Conservation (phyloP, 345 rosid species). For the Lepidium aucheri region DNA sequence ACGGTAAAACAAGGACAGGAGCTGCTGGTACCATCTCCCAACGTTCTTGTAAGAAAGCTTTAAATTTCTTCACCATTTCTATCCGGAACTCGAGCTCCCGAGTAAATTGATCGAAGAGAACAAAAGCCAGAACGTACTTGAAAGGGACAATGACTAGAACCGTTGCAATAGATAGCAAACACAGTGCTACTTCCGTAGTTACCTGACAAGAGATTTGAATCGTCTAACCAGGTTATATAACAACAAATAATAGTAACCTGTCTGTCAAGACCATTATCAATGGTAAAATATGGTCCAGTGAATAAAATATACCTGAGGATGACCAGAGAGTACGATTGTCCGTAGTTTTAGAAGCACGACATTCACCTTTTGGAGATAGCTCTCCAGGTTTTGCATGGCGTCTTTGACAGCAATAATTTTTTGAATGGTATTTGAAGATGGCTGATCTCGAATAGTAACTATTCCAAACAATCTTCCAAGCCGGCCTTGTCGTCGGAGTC, state of each 20-base stretch:
- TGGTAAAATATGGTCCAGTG: background rate
- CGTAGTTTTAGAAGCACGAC: conserved; percentile 73
- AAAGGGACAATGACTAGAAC: conserved; percentile 62
- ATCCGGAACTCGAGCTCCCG: conserved; percentile 78
- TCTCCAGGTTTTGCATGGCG: conserved; percentile 84
- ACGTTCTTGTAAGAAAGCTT: conserved; percentile 56
- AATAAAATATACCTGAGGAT: conserved; percentile 71
- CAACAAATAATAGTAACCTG: background rate
- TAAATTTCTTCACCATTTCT: conserved; percentile 64
- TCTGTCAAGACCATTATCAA: background rate
- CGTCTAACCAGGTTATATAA: background rate
- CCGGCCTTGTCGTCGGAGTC: conserved; percentile 89
- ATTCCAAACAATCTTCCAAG: conserved; percentile 83
- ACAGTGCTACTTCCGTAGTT: conserved; percentile 72
- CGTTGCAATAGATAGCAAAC: conserved; percentile 49
- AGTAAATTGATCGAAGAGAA: conserved; percentile 70
- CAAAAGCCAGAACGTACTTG: conserved; percentile 65
- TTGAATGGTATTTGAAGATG: conserved; percentile 93
- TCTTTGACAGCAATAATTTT: conserved; percentile 88
- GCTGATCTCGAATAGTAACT: conserved; percentile 82
- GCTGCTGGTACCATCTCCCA: conserved; percentile 87
- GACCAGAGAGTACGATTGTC: conserved; percentile 72
- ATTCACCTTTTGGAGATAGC: conserved; percentile 75
- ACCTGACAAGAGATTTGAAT: conserved; percentile 37
- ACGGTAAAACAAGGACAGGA: conserved; percentile 72